These are phyloP conservation scores for Elaeis guineensis DNA, from an alignment of 176 grass and related monocot species.

Conservation along the genomic window DNA sequence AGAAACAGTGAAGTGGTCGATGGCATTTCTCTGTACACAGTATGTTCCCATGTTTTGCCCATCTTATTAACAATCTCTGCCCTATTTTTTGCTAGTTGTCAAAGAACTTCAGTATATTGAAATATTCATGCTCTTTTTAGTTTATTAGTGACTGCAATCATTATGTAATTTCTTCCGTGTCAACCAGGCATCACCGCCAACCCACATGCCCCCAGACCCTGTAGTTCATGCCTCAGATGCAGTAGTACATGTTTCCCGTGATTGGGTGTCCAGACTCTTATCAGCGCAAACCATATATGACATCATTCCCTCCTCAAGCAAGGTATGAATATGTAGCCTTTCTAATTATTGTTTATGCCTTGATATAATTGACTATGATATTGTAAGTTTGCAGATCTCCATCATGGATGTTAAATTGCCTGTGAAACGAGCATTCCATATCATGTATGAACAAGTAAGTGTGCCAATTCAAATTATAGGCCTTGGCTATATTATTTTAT, in stretches of 20 bases:
- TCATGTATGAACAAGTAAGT: conserved; percentile 66
- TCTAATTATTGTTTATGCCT: conserved; percentile 12
- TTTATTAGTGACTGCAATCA: background rate
- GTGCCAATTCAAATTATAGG: conserved; percentile 1
- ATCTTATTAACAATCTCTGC: conserved; percentile 1
- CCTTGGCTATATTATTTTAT: background rate
- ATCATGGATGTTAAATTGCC: conserved; percentile 52
- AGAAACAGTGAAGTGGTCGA: conserved; percentile 27
- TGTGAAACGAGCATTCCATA: conserved; percentile 69
- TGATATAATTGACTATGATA: conserved; percentile 5
- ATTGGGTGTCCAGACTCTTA: conserved; percentile 42
- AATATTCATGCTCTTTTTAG: background rate
- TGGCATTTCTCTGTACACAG: conserved; percentile 41
- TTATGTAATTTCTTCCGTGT: background rate
- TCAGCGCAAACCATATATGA: conserved; percentile 59
- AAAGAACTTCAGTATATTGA: background rate
- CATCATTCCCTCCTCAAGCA: conserved; percentile 57
- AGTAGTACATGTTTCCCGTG: conserved; percentile 33
- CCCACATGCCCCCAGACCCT: conserved; percentile 39
- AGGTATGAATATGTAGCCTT: conserved; percentile 44
- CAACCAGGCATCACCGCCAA: too few species aligned
- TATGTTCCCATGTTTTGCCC: conserved; percentile 33
- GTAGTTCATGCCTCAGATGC: conserved; percentile 24
- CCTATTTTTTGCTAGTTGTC: conserved; percentile 10
- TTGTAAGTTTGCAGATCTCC: conserved; percentile 39